Base-by-base conservation (phyloP, 1,284 basidiomycete genomes). In the Gastroboletus turbinatus region DNA sequence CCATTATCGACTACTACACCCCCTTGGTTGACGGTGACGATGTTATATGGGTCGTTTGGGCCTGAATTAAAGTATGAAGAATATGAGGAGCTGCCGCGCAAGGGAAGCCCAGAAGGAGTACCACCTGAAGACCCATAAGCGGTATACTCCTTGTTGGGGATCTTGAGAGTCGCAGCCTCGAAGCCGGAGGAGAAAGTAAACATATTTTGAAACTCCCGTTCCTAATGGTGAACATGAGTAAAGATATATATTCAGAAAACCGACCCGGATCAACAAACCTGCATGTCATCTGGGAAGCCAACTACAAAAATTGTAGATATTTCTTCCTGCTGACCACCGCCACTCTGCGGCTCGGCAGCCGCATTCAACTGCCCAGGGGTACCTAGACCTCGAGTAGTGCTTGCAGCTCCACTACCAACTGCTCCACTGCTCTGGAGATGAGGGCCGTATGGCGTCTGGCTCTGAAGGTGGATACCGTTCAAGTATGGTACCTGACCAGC, bases 121-220 rank as follows among this genome's bases (percentile, higher is more conserved):
- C 74, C 74, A 55, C 79, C 71, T 53, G 70, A 67, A 45, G 74
- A 71, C n/a, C 68, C 83, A 63, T 90, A 91, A 42, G 85, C 82
- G 21, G 87, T 87, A 57, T 83, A 85, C 69, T 93, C 89, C 70
- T 92, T 92, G 73, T 92, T 90, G 1, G 96, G 96, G 58, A 97
- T 94, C 81, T 98, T 99, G 65, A 99, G 82, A 7, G 96, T 98
- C 1, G 96, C 96, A 17, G 96, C 97, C 72, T 99, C 96, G 68
- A 99, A 99, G 13, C 95, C 97, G 1, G 83, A 77, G 3, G 93
- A 94, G 69, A 99, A 99, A 4, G 95, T 93, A 73, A 99, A 99
- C 90, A 99, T 97, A 73, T 98, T 98, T 75, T 96, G 94, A 73
- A 99, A 98, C 76, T 99, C 96, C 23, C 96, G 93, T 76, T 98